Base-by-base conservation (phyloP, 2,329 filamentous ascomycete species). In the Phialophora tarda region DNA sequence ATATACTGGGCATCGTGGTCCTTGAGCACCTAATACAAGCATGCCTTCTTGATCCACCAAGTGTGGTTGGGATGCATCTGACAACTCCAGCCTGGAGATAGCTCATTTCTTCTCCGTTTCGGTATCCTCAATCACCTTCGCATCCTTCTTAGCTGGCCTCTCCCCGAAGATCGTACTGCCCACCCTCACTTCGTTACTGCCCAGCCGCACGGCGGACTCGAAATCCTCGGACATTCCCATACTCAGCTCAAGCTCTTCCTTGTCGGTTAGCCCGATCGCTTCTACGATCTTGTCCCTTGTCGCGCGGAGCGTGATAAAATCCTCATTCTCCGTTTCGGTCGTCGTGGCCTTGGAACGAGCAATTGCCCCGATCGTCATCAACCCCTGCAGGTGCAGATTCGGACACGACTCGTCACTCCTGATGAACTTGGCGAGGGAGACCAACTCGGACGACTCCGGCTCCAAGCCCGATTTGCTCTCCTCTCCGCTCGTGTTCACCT, bases 141-240 rank as follows among this genome's bases (percentile, higher is more conserved):
- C 91, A 78, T 96, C 91, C 57, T 86, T 86, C 84, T 90, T 96
- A 44, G 86, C 83, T 17, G 92, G 92, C 75, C 95, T 85, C 75
- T 88, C 82, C 1, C 95, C 95, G 77, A 99, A 99, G 65, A 99
- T 97, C 1, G 91, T 94, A 75, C 92, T 98, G 1, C 95, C 95
- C 8, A 99, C 88, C 65, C 95, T 86, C 5, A 99, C 93, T 83
- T 98, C 93, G 72, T 87, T 85, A 79, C 93, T 97, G 0, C 95
- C 95, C 82, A 92, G 82, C 12, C 79, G 80, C 74, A 98, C 89
- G 0, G 95, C 95, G 7, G 89, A 91, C 81, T 97, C 93, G 77
- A 94, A 99, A 78, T 99, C 95, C 75, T 92, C 88, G 76, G 93
- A 97, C 95, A 99, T 99, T 6, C 94, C 94, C 94, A 99, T 99